Percentiles rank a stretch among this genome's conserved stretches.
Evolutionary conservation across 495 filamentous ascomycete genomes (phyloP).

Genomic region (Penicillium canariense): DNA sequence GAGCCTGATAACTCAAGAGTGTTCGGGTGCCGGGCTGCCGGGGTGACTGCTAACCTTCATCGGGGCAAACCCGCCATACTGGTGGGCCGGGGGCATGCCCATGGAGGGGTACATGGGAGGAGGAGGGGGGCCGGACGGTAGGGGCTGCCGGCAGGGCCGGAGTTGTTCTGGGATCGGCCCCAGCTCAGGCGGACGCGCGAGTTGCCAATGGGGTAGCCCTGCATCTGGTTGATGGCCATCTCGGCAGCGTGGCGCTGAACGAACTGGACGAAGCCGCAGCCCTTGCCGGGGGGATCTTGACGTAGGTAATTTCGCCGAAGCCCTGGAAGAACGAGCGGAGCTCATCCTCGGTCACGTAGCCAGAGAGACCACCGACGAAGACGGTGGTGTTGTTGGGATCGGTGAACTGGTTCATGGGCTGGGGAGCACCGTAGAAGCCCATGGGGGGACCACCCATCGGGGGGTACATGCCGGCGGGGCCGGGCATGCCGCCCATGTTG

Average conservation of each 20-base stretch:
- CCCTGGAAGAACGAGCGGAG: constrained; percentile 99
- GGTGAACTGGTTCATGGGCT: constrained; percentile 99
- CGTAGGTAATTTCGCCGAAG: constrained; percentile 99
- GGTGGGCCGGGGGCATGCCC: constrained; percentile 74
- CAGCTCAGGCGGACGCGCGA: constrained; percentile 95
- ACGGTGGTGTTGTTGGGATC: constrained; percentile 99
- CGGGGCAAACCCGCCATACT: constrained; percentile 69
- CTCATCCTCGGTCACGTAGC: constrained; percentile 99
- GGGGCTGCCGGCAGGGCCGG: constrained; percentile 91
- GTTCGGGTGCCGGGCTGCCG: constrained; percentile 33
- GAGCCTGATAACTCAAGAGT: constrained; percentile 32
- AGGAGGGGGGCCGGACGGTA: constrained; percentile 95
- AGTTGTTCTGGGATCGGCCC: constrained; percentile 99
- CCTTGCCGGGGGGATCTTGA: constrained; percentile 99
- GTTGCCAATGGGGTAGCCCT: constrained; percentile 99
- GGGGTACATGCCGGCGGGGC: constrained; percentile 48
- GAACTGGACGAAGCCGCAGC: constrained; percentile 98
- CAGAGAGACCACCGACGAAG: constrained; percentile 95
- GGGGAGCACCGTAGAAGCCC: constrained; percentile 77
- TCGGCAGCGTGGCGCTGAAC: constrained; percentile 98
- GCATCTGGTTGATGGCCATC: constrained; percentile 99
- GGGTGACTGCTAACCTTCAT: constrained; percentile 63
- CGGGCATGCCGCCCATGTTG: constrained; percentile 54
- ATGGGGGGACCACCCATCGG: constrained; percentile 79
- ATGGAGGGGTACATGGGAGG: constrained; percentile 83